A percentile compares a stretch with the other conserved stretches of the same genome.
phyloP scores from a whole-genome alignment of 2,329 filamentous ascomycete species.

The Elsinoe australis region DNA sequence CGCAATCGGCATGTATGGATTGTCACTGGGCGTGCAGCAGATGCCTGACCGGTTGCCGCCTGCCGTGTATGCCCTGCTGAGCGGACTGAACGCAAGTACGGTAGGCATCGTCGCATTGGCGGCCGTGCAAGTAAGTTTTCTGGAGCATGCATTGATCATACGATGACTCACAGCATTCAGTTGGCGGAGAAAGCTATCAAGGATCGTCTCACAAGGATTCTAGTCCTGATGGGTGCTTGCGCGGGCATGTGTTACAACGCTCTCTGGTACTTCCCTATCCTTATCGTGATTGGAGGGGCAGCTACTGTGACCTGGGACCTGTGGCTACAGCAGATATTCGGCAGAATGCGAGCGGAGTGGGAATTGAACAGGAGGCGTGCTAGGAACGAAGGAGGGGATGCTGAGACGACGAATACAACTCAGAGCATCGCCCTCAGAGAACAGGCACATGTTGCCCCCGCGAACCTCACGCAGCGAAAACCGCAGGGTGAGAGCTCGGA shows the following conservation, averaged over 20 bases:
- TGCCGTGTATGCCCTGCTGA: slow-evolving; percentile 60
- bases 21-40: slow-evolving; percentile 56
- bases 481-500: too few species aligned
- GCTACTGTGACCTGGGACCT: slow-evolving; percentile 50
- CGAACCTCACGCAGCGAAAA: too few species aligned
- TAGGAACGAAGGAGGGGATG: too few species aligned
- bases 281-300: slow-evolving; percentile 52
- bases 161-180: too few species aligned
- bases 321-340: too few species aligned
- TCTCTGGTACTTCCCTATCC: slow-evolving; percentile 64
- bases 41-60: slow-evolving; percentile 53
- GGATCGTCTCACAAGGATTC: slow-evolving; percentile 53
- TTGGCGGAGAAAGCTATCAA: slow-evolving; percentile 63
- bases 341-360: too few species aligned
- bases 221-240: slow-evolving; percentile 55
- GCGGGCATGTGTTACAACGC: slow-evolving; percentile 64
- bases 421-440: too few species aligned
- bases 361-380: too few species aligned
- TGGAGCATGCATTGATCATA: too few species aligned
- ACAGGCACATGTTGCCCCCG: too few species aligned
- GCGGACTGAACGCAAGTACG: slow-evolving; percentile 62
- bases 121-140: slow-evolving; percentile 56
- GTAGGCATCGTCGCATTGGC: slow-evolving; percentile 66
- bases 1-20: slow-evolving; percentile 60
- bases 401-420: too few species aligned